phyloP scores from a whole-genome alignment of 2,329 filamentous ascomycete species.

The Hymenoscyphus occultus region DNA sequence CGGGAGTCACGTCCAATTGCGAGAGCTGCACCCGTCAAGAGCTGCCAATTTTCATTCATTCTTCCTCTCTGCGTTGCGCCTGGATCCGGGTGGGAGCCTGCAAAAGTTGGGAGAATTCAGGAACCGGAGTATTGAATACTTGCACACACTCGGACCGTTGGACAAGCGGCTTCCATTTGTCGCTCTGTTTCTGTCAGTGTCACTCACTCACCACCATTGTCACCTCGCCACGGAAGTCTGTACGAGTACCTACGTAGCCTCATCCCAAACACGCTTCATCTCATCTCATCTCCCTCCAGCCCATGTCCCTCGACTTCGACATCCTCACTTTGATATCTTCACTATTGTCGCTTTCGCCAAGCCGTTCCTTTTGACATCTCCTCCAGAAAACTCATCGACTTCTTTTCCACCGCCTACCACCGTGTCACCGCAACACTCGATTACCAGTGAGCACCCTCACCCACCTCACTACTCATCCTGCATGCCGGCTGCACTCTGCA shows the following conservation, averaged over 20 bases:
- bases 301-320: neutral
- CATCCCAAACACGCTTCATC: neutral
- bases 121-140: neutral
- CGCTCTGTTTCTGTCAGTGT: neutral
- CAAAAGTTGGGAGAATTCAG: neutral
- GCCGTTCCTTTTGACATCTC: neutral
- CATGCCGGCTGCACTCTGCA: conserved; percentile 13
- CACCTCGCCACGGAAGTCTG: neutral
- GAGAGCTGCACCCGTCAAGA: conserved; percentile 8
- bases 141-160: neutral
- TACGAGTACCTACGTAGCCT: conserved; percentile 3
- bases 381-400: neutral
- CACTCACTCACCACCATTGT: neutral
- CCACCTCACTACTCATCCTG: conserved; percentile 16
- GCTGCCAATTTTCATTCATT: neutral
- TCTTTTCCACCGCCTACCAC: neutral
- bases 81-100: neutral
- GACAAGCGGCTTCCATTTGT: neutral
- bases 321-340: conserved; percentile 10
- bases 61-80: conserved; percentile 7
- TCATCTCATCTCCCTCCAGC: conserved; percentile 2
- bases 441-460: neutral
- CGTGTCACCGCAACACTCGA: neutral
- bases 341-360: neutral
- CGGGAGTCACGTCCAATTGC: conserved; percentile 32